Conservation (phyloP, 2,329 filamentous ascomycete genomes). For the Diplodia seriata region DNA sequence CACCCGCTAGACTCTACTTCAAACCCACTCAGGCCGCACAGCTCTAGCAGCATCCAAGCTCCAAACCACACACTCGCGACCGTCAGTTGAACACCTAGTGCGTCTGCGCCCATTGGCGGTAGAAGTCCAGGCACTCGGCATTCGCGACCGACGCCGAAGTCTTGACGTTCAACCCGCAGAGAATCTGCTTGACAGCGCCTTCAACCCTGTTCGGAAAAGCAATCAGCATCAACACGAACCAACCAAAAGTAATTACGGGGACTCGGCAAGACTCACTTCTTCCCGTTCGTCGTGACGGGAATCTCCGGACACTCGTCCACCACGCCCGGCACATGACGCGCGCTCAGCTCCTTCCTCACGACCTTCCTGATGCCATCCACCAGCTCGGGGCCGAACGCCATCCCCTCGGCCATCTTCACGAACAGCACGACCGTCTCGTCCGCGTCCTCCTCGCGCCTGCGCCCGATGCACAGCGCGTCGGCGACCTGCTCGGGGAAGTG, state of each 20-base stretch:
- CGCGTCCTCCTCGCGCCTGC: constrained; percentile 70
- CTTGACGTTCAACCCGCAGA: constrained; percentile 85
- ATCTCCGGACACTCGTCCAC: constrained; percentile 86
- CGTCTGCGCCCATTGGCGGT: constrained; percentile 69
- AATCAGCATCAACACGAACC: background rate
- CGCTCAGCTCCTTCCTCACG: constrained; percentile 80
- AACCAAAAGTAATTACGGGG: background rate
- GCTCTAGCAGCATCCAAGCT: background rate
- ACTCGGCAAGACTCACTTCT: constrained; percentile 71
- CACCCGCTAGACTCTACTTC: background rate
- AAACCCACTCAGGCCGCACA: too few species aligned
- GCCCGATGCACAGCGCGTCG: constrained; percentile 87
- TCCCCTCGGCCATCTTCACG: constrained; percentile 72
- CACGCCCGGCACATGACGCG: constrained; percentile 85
- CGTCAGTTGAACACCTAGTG: constrained; percentile 33
- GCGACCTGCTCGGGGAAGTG: constrained; percentile 80
- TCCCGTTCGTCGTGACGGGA: constrained; percentile 90
- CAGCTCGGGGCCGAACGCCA: constrained; percentile 64
- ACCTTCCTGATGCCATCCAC: constrained; percentile 68
- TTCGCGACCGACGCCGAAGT: constrained; percentile 95
- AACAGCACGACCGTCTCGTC: constrained; percentile 93
- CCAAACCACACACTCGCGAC: background rate
- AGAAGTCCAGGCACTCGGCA: constrained; percentile 86
- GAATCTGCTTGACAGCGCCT: constrained; percentile 93
- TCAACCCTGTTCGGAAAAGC: constrained; percentile 69